Evolutionary conservation across 495 filamentous ascomycete genomes (phyloP), one percentile per base, ranked within the genome.

Genomic region (Podospora anserina): DNA sequence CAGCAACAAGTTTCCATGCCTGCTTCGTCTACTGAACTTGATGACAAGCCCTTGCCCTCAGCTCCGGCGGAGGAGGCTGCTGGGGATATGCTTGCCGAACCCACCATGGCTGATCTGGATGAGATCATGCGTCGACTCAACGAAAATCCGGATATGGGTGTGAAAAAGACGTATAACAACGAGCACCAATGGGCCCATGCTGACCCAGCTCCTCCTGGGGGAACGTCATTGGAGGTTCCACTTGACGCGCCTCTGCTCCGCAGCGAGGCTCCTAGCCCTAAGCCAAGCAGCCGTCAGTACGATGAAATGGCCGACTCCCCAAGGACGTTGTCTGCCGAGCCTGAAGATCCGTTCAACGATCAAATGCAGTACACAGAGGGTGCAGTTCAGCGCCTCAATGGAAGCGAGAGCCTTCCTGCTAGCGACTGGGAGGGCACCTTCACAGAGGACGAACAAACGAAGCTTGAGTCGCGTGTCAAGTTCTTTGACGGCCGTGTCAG

Each of bases 381-480:
- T 0, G 82, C 86, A 34, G 79, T 92, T 39, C 88, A 89, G 63
- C 86, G 87, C 64, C 82, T 94, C 55, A 88, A 91, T 69, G 88
- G 83, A 55, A 82, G 77, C 28, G 84, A 86, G 20, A 86, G 91
- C 66, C 78, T 88, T 15, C 90, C 91, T 54, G 83, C 88, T 69
- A 97, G 92, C 69, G 94, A 97, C 74, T 98, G 95, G 95, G 91
- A 94, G 71, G 91, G 92, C 76, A 88, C 90, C 64, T 86, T 97
- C 68, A 92, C 90, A 28, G 91, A 90, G 6, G 88, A 87, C 26
- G 93, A 96, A 68, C 92, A 95, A 68, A 85, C 86, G 62, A 96
- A 93, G 77, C 83, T 96, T 64, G 86, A 89, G 69, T 84, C 87
- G 32, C 88, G 91, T 19, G 83, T 83, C 27, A 83, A 84, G 57